Base-by-base conservation (phyloP, 208 protist genomes). In the Trypanosoma avium region DNA sequence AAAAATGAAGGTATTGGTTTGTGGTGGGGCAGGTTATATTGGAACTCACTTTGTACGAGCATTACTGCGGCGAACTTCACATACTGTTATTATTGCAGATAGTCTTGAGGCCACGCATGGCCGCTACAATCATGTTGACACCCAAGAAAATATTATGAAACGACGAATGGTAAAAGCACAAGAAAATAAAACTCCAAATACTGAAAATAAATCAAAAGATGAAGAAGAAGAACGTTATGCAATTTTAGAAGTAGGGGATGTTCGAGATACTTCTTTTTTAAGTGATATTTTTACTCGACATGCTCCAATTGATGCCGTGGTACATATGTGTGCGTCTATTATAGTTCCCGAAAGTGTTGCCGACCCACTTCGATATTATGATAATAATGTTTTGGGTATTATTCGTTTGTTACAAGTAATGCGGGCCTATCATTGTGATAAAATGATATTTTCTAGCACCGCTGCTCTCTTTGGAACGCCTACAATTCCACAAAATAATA, bases 21-120 rank as follows among this genome's bases (percentile, higher is more conserved):
- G 94, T 62, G 98, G 98, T 42, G 98, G 98, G 17, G 93, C 96
- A 19, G 98, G 98, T 8, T 99, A 98, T 78, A 99, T 99, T 67
- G 98, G 98, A 3, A 93, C 79, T n/a, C 98, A 99, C 69, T 97
- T 97, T 35, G 84, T 96, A 10, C 70, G 98, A 6, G 86, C 97
- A 69, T 64, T 99, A 10, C 70, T 98, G 10, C 79, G 90, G 13
- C 58, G 67, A 19, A 81, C 74, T 0, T 62, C 73, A 5, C 91
- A 96, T 62, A 66, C 86, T n/a, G 94, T 99, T 9, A 73, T 99
- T 40, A 88, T 99, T 19, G 74, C 97, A 7, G 98, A 99, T 73
- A 97, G 84, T 64, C 75, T 99, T 0, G 75, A 79, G 57, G 84
- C 78, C 2, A 70, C 53, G 13, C 73, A 98, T 86, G 81, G 82